Base-by-base conservation (phyloP, 148 eudicot species). In the Silene latifolia region DNA sequence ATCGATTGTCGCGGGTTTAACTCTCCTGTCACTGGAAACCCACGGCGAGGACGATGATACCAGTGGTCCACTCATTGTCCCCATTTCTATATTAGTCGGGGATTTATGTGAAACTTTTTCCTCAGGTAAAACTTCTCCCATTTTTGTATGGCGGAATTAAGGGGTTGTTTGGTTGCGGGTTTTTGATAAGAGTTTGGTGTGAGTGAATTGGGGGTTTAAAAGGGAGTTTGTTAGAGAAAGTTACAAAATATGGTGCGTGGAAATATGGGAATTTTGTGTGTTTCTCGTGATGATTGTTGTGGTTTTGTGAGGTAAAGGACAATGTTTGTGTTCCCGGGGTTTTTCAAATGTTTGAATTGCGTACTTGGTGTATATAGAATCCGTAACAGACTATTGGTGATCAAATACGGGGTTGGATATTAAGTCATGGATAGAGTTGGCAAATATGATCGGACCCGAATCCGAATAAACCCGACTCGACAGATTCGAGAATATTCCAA, bases 1-100 rank as follows among this genome's bases (percentile, higher is more conserved):
- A 48, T 86, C 87, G 8, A 83, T 67, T 14, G n/a, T 74, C 19
- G 69, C 68, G 4, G 78, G 69, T 32, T 19, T 54, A 18, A 63
- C 76, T 69, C 81, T 86, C 78, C 82, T 65, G 72, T 77, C 61
- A 61, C 70, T 42, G 58, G 32, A 29, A 58, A 70, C 7, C 68
- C 71, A 69, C 25, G 58, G 46, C n/a, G 80, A 32, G 19, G 77
- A 14, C 21, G 80, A 19, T 44, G 60, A 77, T 25, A 57, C 77
- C 32, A 84, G 59, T 7, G 80, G 83, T 7, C 85, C 84, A 21
- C 80, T 80, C 84, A 80, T 61, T 27, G 83, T 63, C 10, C 75
- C 88, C 21, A 70, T 72, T 19, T 82, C 88, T 35, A 35, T 67
- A 6, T 17, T 63, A 10, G 75, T n/a, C 2, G 19, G 39, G 15